These are phyloP conservation scores for Bisporella sp. DNA, from an alignment of 2,329 filamentous ascomycete genomes.

Conservation along the genomic window DNA sequence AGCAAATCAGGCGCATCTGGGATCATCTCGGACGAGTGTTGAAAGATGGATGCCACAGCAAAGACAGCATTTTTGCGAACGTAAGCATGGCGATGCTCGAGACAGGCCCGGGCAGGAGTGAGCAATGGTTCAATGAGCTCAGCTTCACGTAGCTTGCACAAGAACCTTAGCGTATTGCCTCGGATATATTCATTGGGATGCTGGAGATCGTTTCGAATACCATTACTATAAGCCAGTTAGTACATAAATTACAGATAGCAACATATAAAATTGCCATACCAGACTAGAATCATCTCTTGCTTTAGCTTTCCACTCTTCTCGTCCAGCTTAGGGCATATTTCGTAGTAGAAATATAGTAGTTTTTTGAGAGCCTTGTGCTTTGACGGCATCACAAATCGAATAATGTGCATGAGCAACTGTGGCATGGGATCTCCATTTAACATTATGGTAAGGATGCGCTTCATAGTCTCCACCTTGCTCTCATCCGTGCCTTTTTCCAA, in stretches of 20 bases:
- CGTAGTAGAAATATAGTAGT: slow-evolving; percentile 97
- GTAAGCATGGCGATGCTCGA: slow-evolving; percentile 95
- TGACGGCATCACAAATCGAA: slow-evolving; percentile 98
- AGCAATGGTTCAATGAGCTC: slow-evolving; percentile 95
- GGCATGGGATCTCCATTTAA: slow-evolving; percentile 96
- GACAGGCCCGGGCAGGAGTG: slow-evolving; percentile 82
- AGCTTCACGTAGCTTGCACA: slow-evolving; percentile 90
- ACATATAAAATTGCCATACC: slow-evolving; percentile 47
- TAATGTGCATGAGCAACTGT: slow-evolving; percentile 97
- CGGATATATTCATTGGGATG: slow-evolving; percentile 98
- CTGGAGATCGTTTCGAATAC: slow-evolving; percentile 94
- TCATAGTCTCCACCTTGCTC: slow-evolving; percentile 91
- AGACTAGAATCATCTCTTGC: slow-evolving; percentile 99
- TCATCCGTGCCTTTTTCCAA: slow-evolving; percentile 92
- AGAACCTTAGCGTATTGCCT: slow-evolving; percentile 95
- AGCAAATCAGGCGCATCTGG: slow-evolving; percentile 93
- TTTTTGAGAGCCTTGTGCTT: slow-evolving; percentile 97
- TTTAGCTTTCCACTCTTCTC: slow-evolving; percentile 79
- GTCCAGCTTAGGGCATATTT: slow-evolving; percentile 96
- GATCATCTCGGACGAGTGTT: slow-evolving; percentile 84
- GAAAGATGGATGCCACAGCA: slow-evolving; percentile 85
- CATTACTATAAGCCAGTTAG: slow-evolving; percentile 58
- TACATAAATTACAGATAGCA: not conserved
- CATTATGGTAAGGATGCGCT: slow-evolving; percentile 94
- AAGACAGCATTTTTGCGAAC: slow-evolving; percentile 98